Percentiles rank a stretch among this genome's conserved stretches.
Evolutionary conservation across 2,329 filamentous ascomycete species (phyloP).

Genomic region (Clarireedia sp.): DNA sequence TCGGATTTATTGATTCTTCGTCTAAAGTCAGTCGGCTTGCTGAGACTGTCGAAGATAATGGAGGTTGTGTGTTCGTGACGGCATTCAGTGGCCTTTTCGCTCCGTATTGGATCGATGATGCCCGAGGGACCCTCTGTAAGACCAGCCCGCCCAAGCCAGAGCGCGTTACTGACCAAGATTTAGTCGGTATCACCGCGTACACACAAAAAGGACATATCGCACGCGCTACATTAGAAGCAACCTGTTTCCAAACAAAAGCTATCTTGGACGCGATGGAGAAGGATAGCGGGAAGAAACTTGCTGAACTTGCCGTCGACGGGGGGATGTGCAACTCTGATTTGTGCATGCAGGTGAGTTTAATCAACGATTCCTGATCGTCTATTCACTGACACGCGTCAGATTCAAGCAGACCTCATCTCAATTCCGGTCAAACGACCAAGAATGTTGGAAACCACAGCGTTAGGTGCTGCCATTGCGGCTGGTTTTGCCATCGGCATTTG

Average conservation of each 20-base stretch:
- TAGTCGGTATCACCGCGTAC: slow-evolving; percentile 60
- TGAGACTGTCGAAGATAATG: slow-evolving; percentile 56
- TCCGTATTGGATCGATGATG: slow-evolving; percentile 71
- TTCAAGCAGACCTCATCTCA: slow-evolving; percentile 71
- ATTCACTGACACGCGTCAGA: slow-evolving; percentile 34
- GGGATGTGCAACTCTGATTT: slow-evolving; percentile 66
- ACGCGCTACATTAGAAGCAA: slow-evolving; percentile 63
- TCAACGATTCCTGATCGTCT: background rate
- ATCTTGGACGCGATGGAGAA: slow-evolving; percentile 67
- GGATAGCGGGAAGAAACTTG: slow-evolving; percentile 57
- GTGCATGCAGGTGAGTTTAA: slow-evolving; percentile 54
- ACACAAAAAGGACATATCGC: slow-evolving; percentile 65
- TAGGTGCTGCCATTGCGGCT: slow-evolving; percentile 75
- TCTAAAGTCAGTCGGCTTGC: slow-evolving; percentile 58
- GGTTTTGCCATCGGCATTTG: slow-evolving; percentile 70
- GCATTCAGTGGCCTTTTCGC: slow-evolving; percentile 68
- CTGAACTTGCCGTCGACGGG: slow-evolving; percentile 60
- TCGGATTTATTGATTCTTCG: slow-evolving; percentile 53
- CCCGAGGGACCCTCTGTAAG: slow-evolving; percentile 60
- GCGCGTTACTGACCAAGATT: slow-evolving; percentile 9
- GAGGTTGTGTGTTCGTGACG: slow-evolving; percentile 62
- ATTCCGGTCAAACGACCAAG: slow-evolving; percentile 70
- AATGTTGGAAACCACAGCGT: slow-evolving; percentile 77
- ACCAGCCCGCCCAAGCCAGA: slow-evolving; percentile 8
- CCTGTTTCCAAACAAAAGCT: slow-evolving; percentile 67